A percentile compares a stretch with the other conserved stretches of the same genome.
Evolutionary conservation across 345 rosid genomes (phyloP).

Genomic region (Melastoma malabathricum): DNA sequence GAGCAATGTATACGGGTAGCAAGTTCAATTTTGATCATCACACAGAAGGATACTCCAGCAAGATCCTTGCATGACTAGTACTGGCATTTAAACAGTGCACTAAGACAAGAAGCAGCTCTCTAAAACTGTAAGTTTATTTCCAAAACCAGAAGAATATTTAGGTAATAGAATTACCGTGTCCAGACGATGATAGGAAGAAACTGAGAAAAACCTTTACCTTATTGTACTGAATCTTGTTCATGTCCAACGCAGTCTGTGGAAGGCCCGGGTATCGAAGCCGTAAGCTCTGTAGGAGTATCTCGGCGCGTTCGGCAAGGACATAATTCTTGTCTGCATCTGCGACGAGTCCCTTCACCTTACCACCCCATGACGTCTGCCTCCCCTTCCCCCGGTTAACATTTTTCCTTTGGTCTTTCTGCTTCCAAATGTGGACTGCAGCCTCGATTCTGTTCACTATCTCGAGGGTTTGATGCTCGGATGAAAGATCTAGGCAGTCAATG

Average conservation of each 20-base stretch:
- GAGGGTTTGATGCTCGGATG: constrained; percentile 74
- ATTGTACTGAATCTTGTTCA: constrained; percentile 92
- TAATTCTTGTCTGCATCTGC: constrained; percentile 42
- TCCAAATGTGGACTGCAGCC: constrained; percentile 78
- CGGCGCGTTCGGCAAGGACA: constrained; percentile 59
- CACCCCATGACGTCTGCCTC: constrained; percentile 64
- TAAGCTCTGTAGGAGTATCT: constrained; percentile 58
- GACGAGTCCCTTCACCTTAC: constrained; percentile 81
- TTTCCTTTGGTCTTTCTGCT: constrained; percentile 44
- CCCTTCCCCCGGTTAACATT: constrained; percentile 24
- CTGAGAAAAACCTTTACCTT: constrained; percentile 25
- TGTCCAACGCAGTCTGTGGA: constrained; percentile 83
- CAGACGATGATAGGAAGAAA: neutral
- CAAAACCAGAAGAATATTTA: too few species aligned
- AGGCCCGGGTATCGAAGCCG: constrained; percentile 83
- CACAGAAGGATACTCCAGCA: too few species aligned
- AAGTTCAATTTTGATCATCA: too few species aligned
- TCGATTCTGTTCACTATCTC: constrained; percentile 80
- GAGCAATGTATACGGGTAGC: too few species aligned
- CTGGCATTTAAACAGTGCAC: too few species aligned
- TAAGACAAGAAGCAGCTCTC: too few species aligned
- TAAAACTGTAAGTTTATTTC: too few species aligned
- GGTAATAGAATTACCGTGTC: neutral
- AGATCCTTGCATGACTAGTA: too few species aligned
- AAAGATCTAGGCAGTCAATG: constrained; percentile 74